Base-by-base conservation (phyloP, 352 stramenopile species). In the Phytophthora pini region DNA sequence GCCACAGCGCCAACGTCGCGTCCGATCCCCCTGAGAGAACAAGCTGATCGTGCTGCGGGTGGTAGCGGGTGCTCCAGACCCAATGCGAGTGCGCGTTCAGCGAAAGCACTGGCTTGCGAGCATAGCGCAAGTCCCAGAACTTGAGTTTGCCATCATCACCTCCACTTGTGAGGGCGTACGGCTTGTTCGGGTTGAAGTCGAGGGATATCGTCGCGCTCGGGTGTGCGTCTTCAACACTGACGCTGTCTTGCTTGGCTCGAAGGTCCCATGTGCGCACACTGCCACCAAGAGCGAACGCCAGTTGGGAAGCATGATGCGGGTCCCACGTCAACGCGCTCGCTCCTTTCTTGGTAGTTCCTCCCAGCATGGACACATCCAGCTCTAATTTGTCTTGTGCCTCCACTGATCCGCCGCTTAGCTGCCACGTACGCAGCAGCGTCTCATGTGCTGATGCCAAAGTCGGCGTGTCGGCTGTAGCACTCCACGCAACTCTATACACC, bases 131-230 rank as follows among this genome's bases (percentile, higher is more conserved):
- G 82, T 99, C 97, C 97, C 97, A 99, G 71, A 99, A 99, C 67
- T 98, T 98, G 20, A 99, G 72, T 43, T 95, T 80, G 17, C 95
- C 91, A 74, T 99, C 97, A 46, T 98, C 93, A 7, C 96, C 97
- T 5, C 88, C 81, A 48, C 90, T 99, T 1, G 87, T 85, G 12
- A 99, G 50, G 20, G 90, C 86, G 57, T 96, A 92, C 0, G 97
- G 96, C 72, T 98, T 98, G 79, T 99, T 98, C n/a, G 94, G 97
- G 80, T 99, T 99, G 76, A 98, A 99, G 79, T 99, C 94, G 11
- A 99, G 66, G 72, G 98, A 92, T 3, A 90, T 45, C 7, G 79
- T 76, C n/a, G 74, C 76, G 17, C 65, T 73, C 5, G 78, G 39
- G 56, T 95, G 86, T 66, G 91, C 81, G 36, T 93, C 70, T 44